Base-by-base conservation (phyloP, 495 filamentous ascomycete species). In the Aspergillus affinis region DNA sequence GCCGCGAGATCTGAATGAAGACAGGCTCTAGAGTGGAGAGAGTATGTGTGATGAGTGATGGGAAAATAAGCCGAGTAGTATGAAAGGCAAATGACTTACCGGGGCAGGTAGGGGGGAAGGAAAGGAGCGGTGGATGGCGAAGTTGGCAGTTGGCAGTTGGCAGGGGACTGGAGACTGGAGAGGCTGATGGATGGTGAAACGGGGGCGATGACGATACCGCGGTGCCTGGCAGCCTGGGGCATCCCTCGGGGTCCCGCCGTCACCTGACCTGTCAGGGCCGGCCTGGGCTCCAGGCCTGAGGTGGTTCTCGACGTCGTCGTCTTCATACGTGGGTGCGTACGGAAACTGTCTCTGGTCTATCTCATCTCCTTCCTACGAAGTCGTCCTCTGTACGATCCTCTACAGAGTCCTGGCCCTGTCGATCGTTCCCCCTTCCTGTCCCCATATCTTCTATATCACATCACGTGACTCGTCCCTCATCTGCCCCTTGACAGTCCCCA, bases 131-230 rank as follows among this genome's bases (percentile, higher is more conserved):
- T 47, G 54, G 55, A 58, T 41, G 50, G 32, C 29, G 41, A 36
- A 55, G n/a, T 9, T 19, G 55, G 23, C 48, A 4, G 23, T 26
- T 26, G 23, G 32, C 57, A 48, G 48, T 30, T 19, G 46, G 54
- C 29, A 4, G 51, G 54, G 56, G 58, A 46, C n/a, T n/a, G n/a
- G 30, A 54, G 60, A 60, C 20, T 57, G 57, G 48, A 41, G 30
- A 48, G 60, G 23, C 54, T 61, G 30, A n/a, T 2, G 26, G 27
- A 0, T 21, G 41, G 53, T 55, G 19, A 17, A 52, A 49, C 48
- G 62, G 55, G 57, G 54, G 51, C 65, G 72, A 77, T 75, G 73
- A 77, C 75, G 75, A 10, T 15, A 19, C 4, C 45, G 23, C 3
- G 30, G 51, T 50, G 61, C 56, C 48, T 57, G 48, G 58, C 46